Evolutionary conservation across 2,329 filamentous ascomycete genomes (phyloP).

Genomic region (Aspergillus alliaceus): DNA sequence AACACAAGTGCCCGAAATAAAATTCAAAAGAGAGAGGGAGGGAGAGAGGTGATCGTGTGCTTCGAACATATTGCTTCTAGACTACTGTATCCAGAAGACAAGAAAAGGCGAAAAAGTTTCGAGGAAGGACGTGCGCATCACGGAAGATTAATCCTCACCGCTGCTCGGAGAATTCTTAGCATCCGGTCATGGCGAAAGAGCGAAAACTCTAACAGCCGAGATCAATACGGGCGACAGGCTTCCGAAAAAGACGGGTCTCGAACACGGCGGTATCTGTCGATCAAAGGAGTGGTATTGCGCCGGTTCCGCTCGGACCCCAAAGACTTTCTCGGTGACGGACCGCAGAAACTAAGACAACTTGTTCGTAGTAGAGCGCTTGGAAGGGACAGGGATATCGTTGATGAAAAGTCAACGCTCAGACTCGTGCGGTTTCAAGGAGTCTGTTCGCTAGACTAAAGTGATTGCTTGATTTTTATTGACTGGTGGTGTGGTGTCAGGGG

Average conservation of each 20-base stretch:
- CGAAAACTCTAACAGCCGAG: background rate
- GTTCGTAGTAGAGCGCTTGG: background rate
- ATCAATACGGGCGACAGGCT: background rate
- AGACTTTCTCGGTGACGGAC: background rate
- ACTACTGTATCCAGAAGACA: too few species aligned
- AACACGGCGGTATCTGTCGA: conserved; percentile 12
- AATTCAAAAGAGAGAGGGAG: background rate
- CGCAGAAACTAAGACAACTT: background rate
- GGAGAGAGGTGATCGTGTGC: background rate
- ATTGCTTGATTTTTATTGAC: too few species aligned
- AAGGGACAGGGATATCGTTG: background rate
- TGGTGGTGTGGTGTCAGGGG: too few species aligned
- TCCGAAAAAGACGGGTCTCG: conserved; percentile 8
- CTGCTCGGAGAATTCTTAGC: background rate
- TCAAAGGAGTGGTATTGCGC: conserved; percentile 3
- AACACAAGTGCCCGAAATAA: too few species aligned
- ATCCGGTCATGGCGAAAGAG: background rate
- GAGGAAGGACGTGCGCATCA: background rate
- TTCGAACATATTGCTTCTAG: background rate
- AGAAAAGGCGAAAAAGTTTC: too few species aligned
- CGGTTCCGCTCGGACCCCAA: conserved; percentile 12
- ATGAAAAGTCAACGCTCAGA: background rate
- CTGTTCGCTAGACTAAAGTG: background rate
- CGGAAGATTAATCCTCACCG: background rate
- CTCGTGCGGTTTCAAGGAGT: background rate